Percentiles rank a stretch among this genome's conserved stretches.
These are phyloP conservation scores for Cladosporium sphaerospermum DNA, from an alignment of 2,329 filamentous ascomycete species.

Conservation along the genomic window DNA sequence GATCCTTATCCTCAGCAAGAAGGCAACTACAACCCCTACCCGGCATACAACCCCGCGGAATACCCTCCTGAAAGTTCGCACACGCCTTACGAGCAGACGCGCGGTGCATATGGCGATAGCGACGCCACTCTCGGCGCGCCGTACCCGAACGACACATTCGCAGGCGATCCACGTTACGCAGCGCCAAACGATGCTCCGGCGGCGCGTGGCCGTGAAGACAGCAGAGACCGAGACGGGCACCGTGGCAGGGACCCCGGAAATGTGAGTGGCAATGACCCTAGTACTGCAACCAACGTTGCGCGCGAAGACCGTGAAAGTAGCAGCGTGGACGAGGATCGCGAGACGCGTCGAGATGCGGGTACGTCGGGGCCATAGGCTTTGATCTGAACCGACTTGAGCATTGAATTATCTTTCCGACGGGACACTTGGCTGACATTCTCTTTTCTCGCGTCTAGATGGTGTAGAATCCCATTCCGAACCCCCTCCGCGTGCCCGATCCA, in stretches of 20 bases:
- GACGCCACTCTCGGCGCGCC: constrained; percentile 24
- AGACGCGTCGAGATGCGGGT: constrained; percentile 17
- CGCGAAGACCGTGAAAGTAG: constrained; percentile 5
- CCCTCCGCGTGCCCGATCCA: constrained; percentile 19
- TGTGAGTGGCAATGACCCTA: constrained; percentile 38
- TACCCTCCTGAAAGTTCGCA: constrained; percentile 33
- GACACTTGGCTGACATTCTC: constrained; percentile 8
- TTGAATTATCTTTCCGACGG: neutral
- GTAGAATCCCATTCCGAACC: constrained; percentile 15
- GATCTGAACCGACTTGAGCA: constrained; percentile 10
- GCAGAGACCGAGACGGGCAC: constrained; percentile 25
- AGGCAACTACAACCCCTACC: constrained; percentile 19
- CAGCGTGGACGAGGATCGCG: neutral
- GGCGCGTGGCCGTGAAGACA: constrained; percentile 15
- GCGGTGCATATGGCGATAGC: constrained; percentile 26
- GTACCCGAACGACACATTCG: constrained; percentile 27
- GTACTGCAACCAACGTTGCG: neutral
- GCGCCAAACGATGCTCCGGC: constrained; percentile 15
- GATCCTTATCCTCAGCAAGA: constrained; percentile 14
- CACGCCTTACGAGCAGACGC: constrained; percentile 23
- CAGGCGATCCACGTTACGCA: constrained; percentile 25
- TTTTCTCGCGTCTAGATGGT: constrained; percentile 22
- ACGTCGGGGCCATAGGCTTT: constrained; percentile 13
- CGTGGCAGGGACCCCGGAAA: constrained; percentile 35
- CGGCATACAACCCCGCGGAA: constrained; percentile 40